These are phyloP conservation scores for Termitomyces sp. DNA, from an alignment of 768 basidiomycete genomes.

Conservation along the genomic window DNA sequence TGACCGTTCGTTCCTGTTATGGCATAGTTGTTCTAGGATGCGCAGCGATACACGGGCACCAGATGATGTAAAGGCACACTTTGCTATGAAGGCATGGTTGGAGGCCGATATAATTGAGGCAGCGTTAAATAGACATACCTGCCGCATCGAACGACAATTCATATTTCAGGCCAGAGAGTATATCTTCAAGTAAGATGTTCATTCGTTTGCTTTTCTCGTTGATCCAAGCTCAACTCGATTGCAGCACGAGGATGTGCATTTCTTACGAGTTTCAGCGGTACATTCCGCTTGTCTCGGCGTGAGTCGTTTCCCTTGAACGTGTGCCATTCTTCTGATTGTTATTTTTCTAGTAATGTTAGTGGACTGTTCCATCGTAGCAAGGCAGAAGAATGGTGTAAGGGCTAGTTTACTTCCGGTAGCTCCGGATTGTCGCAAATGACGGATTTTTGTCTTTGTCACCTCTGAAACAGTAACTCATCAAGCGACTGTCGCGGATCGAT, in stretches of 20 bases:
- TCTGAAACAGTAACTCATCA: constrained; percentile 54
- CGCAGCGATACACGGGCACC: constrained; percentile 37
- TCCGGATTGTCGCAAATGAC: constrained; percentile 1
- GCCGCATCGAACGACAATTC: constrained; percentile 62
- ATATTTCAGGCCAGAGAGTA: constrained; percentile 71
- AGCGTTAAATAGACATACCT: constrained; percentile 61
- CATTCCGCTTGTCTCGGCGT: constrained; percentile 59
- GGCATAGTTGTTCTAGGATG: constrained; percentile 70
- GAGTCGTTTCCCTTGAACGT: constrained; percentile 19
- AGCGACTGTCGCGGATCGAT: constrained; percentile 52
- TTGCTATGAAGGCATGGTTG: constrained; percentile 66
- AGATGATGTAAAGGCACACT: constrained; percentile 54
- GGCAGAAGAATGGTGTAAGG: constrained; percentile 67
- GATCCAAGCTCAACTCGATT: constrained; percentile 7
- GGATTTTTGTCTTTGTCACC: neutral
- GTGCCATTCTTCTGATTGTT: neutral
- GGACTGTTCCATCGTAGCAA: constrained; percentile 51
- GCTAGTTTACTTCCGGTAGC: neutral
- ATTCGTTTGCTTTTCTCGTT: constrained; percentile 1
- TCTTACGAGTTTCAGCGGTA: constrained; percentile 67
- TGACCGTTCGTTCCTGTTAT: constrained; percentile 65
- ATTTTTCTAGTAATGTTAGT: constrained; percentile 35
- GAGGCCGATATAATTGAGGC: constrained; percentile 67
- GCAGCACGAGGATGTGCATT: constrained; percentile 67
- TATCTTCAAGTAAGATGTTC: constrained; percentile 64